Conservation (phyloP, 2,329 filamentous ascomycete species). For the Botrytis pseudocinerea region DNA sequence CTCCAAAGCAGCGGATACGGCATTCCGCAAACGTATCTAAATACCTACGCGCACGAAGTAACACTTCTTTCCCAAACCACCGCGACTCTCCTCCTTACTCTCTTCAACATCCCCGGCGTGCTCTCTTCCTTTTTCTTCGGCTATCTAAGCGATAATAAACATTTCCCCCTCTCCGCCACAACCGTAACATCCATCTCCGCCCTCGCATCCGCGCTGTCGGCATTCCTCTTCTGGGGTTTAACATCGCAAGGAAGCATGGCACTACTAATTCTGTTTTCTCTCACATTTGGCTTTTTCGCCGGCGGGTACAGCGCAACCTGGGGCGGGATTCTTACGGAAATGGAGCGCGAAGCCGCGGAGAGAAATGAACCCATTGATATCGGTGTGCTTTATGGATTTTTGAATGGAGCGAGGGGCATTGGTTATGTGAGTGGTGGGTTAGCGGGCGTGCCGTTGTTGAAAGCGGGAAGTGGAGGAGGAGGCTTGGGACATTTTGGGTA, state of each 20-base stretch:
- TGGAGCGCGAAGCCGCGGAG: neutral
- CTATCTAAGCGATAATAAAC: neutral
- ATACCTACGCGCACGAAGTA: neutral
- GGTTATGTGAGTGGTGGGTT: neutral
- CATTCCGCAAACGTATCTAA: neutral
- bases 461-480: no score
- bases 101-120: neutral
- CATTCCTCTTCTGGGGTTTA: neutral
- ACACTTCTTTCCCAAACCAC: neutral
- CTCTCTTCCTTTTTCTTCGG: neutral
- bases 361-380: neutral
- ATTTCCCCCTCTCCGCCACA: neutral
- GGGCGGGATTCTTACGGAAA: neutral
- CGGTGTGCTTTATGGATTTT: neutral
- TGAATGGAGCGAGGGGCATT: no score
- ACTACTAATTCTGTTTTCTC: neutral
- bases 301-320: neutral
- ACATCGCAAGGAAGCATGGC: neutral
- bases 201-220: neutral
- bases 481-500: neutral
- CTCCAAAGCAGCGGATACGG: neutral
- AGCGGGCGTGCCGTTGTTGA: neutral
- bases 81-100: neutral
- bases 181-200: neutral
- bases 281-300: neutral